These are phyloP conservation scores for Hamamelis virginiana DNA, from an alignment of 164 flowering plant species.

Conservation along the genomic window DNA sequence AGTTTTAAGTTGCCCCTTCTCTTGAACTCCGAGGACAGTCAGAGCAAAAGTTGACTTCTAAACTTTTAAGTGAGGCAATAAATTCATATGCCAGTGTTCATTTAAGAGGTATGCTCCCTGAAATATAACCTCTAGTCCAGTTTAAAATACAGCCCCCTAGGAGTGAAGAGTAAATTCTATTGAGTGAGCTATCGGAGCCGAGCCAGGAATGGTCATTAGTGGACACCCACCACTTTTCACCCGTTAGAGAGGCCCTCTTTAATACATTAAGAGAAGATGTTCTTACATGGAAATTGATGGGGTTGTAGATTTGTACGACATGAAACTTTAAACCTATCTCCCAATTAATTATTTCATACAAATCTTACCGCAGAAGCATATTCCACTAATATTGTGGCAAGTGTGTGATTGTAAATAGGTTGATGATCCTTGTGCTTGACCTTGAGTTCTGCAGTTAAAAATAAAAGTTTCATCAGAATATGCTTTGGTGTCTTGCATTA, in stretches of 20 bases:
- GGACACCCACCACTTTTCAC: slow-evolving; percentile 4
- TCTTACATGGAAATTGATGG: too few relatives aligned
- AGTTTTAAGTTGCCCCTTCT: too few relatives aligned
- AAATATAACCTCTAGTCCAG: too few relatives aligned
- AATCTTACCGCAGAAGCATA: slow-evolving; percentile 91
- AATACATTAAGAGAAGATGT: slow-evolving; percentile 2
- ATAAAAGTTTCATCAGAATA: slow-evolving; percentile 3
- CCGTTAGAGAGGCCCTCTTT: neutral
- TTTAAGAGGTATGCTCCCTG: too few relatives aligned
- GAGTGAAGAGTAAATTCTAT: too few relatives aligned
- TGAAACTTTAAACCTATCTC: neutral
- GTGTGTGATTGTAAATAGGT: slow-evolving; percentile 70
- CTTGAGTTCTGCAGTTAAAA: slow-evolving; percentile 44
- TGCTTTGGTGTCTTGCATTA: too few relatives aligned
- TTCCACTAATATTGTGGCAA: slow-evolving; percentile 77
- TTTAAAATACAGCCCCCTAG: too few relatives aligned
- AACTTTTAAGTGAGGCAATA: too few relatives aligned
- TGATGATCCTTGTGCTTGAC: slow-evolving; percentile 28
- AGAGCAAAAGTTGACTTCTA: too few relatives aligned
- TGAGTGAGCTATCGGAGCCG: too few relatives aligned
- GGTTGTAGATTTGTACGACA: neutral
- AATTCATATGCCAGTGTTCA: too few relatives aligned
- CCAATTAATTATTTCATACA: neutral
- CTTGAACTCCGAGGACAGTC: too few relatives aligned
- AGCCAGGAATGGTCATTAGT: neutral